Evolutionary conservation across 108 stramenopile species (phyloP), one percentile per base, ranked within the genome.

Genomic region (Nitzschia sp.): DNA sequence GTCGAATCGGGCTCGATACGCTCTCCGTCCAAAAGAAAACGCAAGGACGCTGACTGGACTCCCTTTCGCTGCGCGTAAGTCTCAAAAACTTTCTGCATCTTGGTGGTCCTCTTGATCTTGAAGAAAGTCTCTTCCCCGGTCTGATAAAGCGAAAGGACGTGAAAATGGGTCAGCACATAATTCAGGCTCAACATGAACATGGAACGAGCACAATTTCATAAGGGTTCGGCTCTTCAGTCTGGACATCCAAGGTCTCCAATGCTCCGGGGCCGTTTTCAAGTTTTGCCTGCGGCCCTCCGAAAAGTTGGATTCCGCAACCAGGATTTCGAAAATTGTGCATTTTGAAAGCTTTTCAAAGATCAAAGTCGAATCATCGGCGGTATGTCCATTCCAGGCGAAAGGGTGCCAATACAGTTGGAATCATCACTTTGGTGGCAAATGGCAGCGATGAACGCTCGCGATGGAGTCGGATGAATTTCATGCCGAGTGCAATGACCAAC

Each of bases 21-120:
- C 54, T 96, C 90, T 26, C 98, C 98, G 71, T 98, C 96, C 23
- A 98, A 64, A 44, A 97, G 81, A 76, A 98, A 98, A 19, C 96
- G 92, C 25, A 97, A 84, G 2, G 89, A 83, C 3, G 30, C 36
- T 0, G 69, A 60, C 23, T 87, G 80, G 0, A 97, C 87, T 17
- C 96, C 96, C 76, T 93, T 93, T n/a, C 96, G 86, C 23, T 73
- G 59, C 2, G 96, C 96, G 59, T 93, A 97, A 0, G 92, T 88
- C 35, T 86, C 77, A 68, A 97, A 94, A 13, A 98, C 95, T 73
- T 97, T 98, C 35, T 70, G 71, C 95, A 98, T 96, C 78, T 95
- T 96, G 58, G 97, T 97, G 0, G 87, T 88, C 77, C 87, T 96
- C 73, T 98, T 98, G 81, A 98, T 94, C 80, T 97, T 98, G 88